phyloP scores from a whole-genome alignment of 2,329 filamentous ascomycete species.

The Gliomastix tumulicola region DNA sequence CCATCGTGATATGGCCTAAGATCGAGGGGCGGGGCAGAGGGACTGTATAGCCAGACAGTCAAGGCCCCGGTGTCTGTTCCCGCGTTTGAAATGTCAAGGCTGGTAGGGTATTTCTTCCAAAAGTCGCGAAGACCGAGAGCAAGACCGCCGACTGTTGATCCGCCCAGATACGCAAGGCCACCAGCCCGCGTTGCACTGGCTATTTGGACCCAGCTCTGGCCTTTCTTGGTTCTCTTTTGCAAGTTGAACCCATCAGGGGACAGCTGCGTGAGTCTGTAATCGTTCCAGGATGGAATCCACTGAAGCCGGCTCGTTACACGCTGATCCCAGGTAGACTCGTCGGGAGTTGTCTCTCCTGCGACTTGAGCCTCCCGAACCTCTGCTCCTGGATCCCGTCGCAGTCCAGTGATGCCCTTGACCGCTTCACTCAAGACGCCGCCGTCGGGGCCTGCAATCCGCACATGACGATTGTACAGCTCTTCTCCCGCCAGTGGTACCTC shows the following conservation, averaged over 20 bases:
- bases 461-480: constrained; percentile 48
- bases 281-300: constrained; percentile 50
- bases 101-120: constrained; percentile 55
- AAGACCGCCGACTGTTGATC: constrained; percentile 45
- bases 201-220: constrained; percentile 50
- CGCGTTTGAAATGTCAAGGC: constrained; percentile 47
- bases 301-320: constrained; percentile 34
- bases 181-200: constrained; percentile 45
- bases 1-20: constrained; percentile 50
- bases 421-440: constrained; percentile 50
- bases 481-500: constrained; percentile 43
- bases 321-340: constrained; percentile 32
- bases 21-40: constrained; percentile 46
- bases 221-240: constrained; percentile 49
- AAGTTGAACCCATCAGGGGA: constrained; percentile 53
- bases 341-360: constrained; percentile 32
- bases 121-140: constrained; percentile 51
- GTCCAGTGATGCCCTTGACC: constrained; percentile 51
- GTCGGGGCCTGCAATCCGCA: constrained; percentile 45
- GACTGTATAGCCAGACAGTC: constrained; percentile 55
- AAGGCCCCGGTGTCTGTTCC: constrained; percentile 39
- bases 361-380: constrained; percentile 43
- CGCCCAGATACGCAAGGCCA: constrained; percentile 51
- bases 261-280: constrained; percentile 48
- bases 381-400: constrained; percentile 44